Evolutionary conservation across 1,284 basidiomycete genomes (phyloP).

Genomic region (Trichosporon faecale): DNA sequence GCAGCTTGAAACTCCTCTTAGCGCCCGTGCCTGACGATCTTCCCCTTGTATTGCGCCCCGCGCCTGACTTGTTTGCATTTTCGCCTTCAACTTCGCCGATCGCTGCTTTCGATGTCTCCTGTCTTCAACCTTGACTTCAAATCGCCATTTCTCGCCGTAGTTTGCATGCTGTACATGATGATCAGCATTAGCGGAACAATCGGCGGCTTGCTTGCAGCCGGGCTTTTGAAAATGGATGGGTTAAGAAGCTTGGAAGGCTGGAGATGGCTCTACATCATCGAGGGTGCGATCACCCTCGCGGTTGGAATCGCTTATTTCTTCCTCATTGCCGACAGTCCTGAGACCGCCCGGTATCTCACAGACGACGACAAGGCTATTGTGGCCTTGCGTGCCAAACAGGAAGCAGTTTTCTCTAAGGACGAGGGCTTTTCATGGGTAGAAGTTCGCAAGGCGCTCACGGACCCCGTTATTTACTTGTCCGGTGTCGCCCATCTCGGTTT

Average conservation of each 20-base stretch:
- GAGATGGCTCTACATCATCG: conserved; percentile 24
- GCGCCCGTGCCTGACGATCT: too few species aligned
- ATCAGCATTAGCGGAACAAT: conserved; percentile 35
- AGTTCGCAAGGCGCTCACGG: conserved; percentile 12
- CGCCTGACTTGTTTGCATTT: too few species aligned
- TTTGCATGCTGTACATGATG: conserved; percentile 30
- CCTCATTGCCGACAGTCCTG: conserved; percentile 15
- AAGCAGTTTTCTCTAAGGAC: conserved; percentile 12
- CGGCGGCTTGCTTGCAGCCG: conserved; percentile 33
- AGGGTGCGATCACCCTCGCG: conserved; percentile 15
- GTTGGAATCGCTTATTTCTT: conserved; percentile 14
- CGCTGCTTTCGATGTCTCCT: too few species aligned
- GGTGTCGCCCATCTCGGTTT: conserved; percentile 32
- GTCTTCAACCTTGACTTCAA: too few species aligned
- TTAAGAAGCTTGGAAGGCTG: conserved; percentile 16
- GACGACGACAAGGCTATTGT: conserved; percentile 11
- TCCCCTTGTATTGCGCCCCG: too few species aligned
- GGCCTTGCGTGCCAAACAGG: conserved; percentile 9
- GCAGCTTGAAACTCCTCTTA: too few species aligned
- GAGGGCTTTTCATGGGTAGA: conserved; percentile 20
- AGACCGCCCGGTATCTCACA: conserved; percentile 12
- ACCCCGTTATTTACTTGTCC: conserved; percentile 22
- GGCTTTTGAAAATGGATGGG: conserved; percentile 21
- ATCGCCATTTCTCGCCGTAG: too few species aligned
- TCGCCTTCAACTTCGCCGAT: too few species aligned